phyloP scores from a whole-genome alignment of 768 basidiomycete species.

The Xerocomus spinulosus region DNA sequence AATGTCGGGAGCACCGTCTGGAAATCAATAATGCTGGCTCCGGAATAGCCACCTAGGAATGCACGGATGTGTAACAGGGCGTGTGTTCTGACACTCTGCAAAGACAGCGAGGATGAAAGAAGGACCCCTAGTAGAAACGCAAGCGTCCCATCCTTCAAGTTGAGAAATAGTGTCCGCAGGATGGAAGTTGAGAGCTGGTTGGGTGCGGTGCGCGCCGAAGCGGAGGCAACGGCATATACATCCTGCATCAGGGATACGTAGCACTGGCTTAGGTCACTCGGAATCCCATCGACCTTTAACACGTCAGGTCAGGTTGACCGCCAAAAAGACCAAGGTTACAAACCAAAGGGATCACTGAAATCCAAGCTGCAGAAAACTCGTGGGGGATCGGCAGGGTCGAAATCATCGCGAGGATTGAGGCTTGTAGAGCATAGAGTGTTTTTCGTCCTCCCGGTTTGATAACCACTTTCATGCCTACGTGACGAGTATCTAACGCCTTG shows the following conservation, averaged over 20 bases:
- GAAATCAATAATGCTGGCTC: slow-evolving; percentile 62
- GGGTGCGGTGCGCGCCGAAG: slow-evolving; percentile 41
- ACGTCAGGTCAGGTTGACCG: slow-evolving; percentile 1
- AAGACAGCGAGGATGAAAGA: slow-evolving; percentile 40
- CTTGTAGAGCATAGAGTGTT: slow-evolving; percentile 54
- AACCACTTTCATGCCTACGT: slow-evolving; percentile 46
- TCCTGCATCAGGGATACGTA: slow-evolving; percentile 60
- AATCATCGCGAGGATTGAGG: slow-evolving; percentile 50
- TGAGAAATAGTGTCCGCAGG: slow-evolving; percentile 61
- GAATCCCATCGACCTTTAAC: slow-evolving; percentile 14
- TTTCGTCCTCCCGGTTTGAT: slow-evolving; percentile 56
- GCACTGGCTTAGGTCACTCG: slow-evolving; percentile 23
- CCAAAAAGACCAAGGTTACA: slow-evolving; percentile 4
- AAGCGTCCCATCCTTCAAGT: slow-evolving; percentile 64
- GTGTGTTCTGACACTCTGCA: slow-evolving; percentile 39
- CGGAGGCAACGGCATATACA: slow-evolving; percentile 66
- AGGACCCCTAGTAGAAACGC: slow-evolving; percentile 74
- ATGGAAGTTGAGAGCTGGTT: slow-evolving; percentile 47
- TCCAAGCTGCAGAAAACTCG: slow-evolving; percentile 42
- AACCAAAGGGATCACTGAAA: slow-evolving; percentile 37
- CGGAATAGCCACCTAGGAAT: slow-evolving; percentile 70
- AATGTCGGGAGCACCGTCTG: slow-evolving; percentile 72
- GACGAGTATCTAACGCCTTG: slow-evolving; percentile 43
- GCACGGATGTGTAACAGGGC: slow-evolving; percentile 75
- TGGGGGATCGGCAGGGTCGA: slow-evolving; percentile 45